Percentiles rank a stretch among this genome's conserved stretches.
Evolutionary conservation across 192 early-diverging fungal genomes (phyloP).

Genomic region (Oehlia diaphana): DNA sequence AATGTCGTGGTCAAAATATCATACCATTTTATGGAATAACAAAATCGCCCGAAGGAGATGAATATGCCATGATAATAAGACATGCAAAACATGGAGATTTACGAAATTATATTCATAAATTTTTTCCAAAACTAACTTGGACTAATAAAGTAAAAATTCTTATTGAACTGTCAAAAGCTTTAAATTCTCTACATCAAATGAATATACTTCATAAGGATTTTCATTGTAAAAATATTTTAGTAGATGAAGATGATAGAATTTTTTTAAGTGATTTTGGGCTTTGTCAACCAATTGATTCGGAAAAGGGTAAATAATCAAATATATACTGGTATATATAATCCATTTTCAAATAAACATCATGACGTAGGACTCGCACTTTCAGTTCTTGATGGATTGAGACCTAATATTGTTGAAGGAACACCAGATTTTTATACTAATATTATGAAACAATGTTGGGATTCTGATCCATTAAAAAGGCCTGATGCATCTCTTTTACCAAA

Average conservation of each 20-base stretch:
- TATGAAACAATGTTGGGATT: slow-evolving; percentile 16
- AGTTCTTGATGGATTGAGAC: slow-evolving; percentile 8
- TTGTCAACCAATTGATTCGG: slow-evolving; percentile 33
- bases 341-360: slow-evolving; percentile 17
- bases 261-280: slow-evolving; percentile 40
- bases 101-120: neutral
- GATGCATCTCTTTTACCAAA: slow-evolving; percentile 39
- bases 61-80: neutral
- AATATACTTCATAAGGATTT: neutral
- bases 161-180: neutral
- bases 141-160: neutral
- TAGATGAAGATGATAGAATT: neutral
- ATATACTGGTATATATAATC: neutral
- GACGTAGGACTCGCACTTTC: neutral
- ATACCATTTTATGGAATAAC: neutral
- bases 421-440: neutral
- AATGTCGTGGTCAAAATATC: neutral
- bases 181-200: neutral
- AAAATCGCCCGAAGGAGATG: neutral
- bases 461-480: slow-evolving; percentile 14
- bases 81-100: neutral
- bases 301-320: slow-evolving; percentile 24
- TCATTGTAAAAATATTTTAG: slow-evolving; percentile 12
- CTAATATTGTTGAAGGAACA: neutral
- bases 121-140: neutral